Percentiles rank a stretch among this genome's conserved stretches.
Evolutionary conservation across 805 yeast genomes (phyloP).

Genomic region (Saccharomyces jurei): DNA sequence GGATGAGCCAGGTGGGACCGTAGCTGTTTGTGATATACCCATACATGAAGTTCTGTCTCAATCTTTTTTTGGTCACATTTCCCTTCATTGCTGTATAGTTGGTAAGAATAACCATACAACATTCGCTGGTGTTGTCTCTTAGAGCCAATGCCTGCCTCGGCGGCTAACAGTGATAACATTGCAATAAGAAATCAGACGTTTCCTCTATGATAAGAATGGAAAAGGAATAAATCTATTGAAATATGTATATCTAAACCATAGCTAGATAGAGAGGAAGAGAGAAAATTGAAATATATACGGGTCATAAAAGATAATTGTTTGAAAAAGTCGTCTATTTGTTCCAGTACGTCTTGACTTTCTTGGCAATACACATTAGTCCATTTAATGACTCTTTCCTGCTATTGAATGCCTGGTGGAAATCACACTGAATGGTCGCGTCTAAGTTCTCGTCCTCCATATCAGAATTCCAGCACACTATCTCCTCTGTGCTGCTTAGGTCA

Average conservation of each 20-base stretch:
- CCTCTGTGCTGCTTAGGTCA: constrained; percentile 26
- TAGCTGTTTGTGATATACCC: neutral
- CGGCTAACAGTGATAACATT: neutral
- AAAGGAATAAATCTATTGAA: neutral
- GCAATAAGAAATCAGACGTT: neutral
- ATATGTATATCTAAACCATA: neutral
- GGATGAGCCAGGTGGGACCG: neutral
- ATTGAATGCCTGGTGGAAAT: constrained; percentile 5
- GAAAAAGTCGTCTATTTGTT: constrained; percentile 7
- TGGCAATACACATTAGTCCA: constrained; percentile 15
- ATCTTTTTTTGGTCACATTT: no score
- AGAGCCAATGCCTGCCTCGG: neutral
- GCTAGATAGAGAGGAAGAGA: constrained; percentile 1
- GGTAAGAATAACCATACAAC: neutral
- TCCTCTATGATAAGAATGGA: neutral
- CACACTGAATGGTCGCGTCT: constrained; percentile 11
- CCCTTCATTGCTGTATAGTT: neutral
- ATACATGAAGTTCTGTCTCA: neutral
- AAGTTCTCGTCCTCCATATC: constrained; percentile 8
- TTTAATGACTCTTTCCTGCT: constrained; percentile 10
- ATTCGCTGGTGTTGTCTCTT: neutral
- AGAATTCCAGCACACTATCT: constrained; percentile 7
- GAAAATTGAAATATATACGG: neutral
- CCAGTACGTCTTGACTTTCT: constrained; percentile 20
- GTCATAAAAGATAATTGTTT: neutral